Base-by-base conservation (phyloP, 2,329 filamentous ascomycete species). In the Bipolaris victoriae region DNA sequence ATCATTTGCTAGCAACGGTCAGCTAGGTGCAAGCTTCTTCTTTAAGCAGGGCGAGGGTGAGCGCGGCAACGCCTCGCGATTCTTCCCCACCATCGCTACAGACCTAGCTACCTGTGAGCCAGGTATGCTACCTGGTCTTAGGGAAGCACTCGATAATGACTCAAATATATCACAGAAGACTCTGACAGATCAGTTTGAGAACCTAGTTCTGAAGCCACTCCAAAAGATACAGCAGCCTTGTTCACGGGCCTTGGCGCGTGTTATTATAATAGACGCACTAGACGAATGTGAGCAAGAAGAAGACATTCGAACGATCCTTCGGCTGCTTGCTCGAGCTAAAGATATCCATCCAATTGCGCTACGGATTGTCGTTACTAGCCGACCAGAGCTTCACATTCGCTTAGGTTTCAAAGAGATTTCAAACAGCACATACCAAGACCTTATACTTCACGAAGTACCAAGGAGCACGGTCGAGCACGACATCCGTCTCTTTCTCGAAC, bases 211-310 rank as follows among this genome's bases (percentile, higher is more conserved):
- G 16, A 29, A 58, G 22, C 59, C 56, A n/a, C 51, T 62, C 7
- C 37, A 49, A 11, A 31, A 7, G 7, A 49, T 49, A 40, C 7
- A 36, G 10, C 20, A 36, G 7, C 3, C 43, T 15, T 31, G 36
- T n/a, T 20, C 41, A 9, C 33, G 7, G 3, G 18, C n/a, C 13
- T 43, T 39, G 7, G 43, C 29, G 41, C 39, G 48, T 15, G 31
- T 60, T 39, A 7, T 60, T 24, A 57, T 64, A 2, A 58, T 67
- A 13, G 62, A 76, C 53, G 73, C 74, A 2, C 63, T 76, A 1
- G 71, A 76, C 48, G 71, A 76, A 54, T 76, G 71, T 50, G 68
- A 73, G 3, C 11, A 41, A 31, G 60, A 67, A 13, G 52, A 47
- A 31, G 52, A 66, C 35, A 41, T 64, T 36, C 37, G 41, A 26